Conservation (phyloP, 495 filamentous ascomycete species). For the Pseudomonodictys pantanalensis region DNA sequence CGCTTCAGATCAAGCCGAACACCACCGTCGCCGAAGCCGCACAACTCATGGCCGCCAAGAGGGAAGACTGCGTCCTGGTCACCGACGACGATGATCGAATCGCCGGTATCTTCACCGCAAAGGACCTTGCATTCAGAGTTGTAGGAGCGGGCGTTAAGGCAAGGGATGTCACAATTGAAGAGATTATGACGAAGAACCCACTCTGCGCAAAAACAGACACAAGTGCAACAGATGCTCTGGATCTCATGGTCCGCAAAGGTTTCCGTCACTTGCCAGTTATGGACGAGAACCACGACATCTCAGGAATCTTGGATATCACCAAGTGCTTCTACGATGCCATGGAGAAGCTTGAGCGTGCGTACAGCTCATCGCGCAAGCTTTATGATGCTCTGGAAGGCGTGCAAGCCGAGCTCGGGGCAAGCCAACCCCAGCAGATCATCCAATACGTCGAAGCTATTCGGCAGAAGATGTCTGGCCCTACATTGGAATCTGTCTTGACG, state of each 20-base stretch:
- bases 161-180: constrained; percentile 82
- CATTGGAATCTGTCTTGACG: constrained; percentile 88
- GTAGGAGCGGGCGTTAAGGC: constrained; percentile 92
- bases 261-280: constrained; percentile 98
- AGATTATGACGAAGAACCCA: constrained; percentile 99
- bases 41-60: constrained; percentile 98
- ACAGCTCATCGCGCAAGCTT: constrained; percentile 90
- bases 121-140: constrained; percentile 96
- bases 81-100: constrained; percentile 98
- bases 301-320: constrained; percentile 96
- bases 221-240: constrained; percentile 93
- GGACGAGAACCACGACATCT: constrained; percentile 99
- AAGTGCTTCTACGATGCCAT: constrained; percentile 99
- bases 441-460: constrained; percentile 96
- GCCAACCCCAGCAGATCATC: constrained; percentile 96
- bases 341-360: constrained; percentile 97
- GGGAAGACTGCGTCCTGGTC: constrained; percentile 98
- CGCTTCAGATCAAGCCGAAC: constrained; percentile 93
- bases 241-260: constrained; percentile 96
- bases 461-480: constrained; percentile 96
- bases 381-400: constrained; percentile 98
- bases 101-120: constrained; percentile 97
- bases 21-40: constrained; percentile 95
- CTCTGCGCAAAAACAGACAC: constrained; percentile 96
- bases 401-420: constrained; percentile 95